Evolutionary conservation across 169 alveolate genomes (phyloP).

Genomic region (Besnoitia besnoiti): DNA sequence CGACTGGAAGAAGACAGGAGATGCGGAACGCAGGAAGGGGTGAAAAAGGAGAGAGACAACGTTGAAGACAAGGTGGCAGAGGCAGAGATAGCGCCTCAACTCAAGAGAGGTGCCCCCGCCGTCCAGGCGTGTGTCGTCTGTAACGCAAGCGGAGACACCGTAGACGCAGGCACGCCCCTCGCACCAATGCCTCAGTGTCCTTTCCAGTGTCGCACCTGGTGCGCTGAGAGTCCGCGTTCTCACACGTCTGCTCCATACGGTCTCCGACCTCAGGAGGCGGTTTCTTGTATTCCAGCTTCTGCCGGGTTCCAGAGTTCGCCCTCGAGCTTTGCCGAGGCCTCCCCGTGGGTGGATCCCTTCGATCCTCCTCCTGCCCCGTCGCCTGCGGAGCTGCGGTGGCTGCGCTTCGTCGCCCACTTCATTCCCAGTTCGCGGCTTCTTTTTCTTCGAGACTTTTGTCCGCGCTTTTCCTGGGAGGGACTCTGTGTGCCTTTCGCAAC

Average conservation of each 20-base stretch:
- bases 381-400: constrained; percentile 23
- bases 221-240: too few species aligned
- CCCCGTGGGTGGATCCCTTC: background rate
- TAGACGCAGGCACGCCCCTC: background rate
- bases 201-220: background rate
- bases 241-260: too few species aligned
- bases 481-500: background rate
- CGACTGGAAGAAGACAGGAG: background rate
- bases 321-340: background rate
- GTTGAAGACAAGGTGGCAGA: background rate
- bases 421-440: background rate
- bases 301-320: too few species aligned
- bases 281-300: too few species aligned
- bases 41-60: background rate
- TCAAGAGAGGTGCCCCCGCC: too few species aligned
- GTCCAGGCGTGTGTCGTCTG: too few species aligned
- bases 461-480: background rate
- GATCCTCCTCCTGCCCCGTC: background rate
- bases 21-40: background rate
- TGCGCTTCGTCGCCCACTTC: background rate
- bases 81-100: too few species aligned
- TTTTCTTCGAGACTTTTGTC: background rate
- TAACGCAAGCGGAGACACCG: background rate
- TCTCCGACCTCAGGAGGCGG: too few species aligned
- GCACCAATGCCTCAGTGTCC: background rate